These are phyloP conservation scores for Actinidia chinensis DNA, from an alignment of 179 eudicot genomes.

Conservation along the genomic window DNA sequence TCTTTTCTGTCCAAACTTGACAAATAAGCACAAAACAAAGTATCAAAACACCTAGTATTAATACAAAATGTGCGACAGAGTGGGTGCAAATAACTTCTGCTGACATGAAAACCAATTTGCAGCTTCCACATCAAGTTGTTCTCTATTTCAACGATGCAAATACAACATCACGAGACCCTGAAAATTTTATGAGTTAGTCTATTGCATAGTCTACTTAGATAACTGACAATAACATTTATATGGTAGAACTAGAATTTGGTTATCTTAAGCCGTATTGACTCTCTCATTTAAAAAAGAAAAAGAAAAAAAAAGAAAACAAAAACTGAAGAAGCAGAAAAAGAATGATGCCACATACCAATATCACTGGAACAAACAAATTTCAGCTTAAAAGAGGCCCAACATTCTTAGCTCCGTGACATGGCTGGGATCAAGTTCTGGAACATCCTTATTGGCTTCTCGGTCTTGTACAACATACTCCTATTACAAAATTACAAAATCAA, in stretches of 20 bases:
- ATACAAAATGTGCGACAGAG: neutral
- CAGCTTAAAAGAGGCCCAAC: conserved; percentile 74
- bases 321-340: neutral
- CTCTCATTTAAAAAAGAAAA: too few relatives aligned
- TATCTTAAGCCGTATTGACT: too few relatives aligned
- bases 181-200: neutral
- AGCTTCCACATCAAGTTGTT: conserved; percentile 4
- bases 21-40: neutral
- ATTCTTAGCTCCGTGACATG: conserved; percentile 89
- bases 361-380: conserved; percentile 3
- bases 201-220: too few relatives aligned
- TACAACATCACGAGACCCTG: conserved; percentile 1
- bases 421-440: conserved; percentile 77
- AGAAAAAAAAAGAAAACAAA: neutral
- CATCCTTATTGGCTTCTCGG: conserved; percentile 60
- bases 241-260: neutral
- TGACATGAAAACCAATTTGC: neutral
- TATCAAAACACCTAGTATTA: neutral
- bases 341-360: conserved; percentile 3
- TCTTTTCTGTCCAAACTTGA: neutral
- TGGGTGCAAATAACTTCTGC: neutral
- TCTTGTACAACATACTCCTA: conserved; percentile 97
- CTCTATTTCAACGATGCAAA: conserved; percentile 4
- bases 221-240: neutral
- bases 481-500: conserved; percentile 3